Conservation (phyloP, 768 basidiomycete genomes). For the Termitomyces sp. region DNA sequence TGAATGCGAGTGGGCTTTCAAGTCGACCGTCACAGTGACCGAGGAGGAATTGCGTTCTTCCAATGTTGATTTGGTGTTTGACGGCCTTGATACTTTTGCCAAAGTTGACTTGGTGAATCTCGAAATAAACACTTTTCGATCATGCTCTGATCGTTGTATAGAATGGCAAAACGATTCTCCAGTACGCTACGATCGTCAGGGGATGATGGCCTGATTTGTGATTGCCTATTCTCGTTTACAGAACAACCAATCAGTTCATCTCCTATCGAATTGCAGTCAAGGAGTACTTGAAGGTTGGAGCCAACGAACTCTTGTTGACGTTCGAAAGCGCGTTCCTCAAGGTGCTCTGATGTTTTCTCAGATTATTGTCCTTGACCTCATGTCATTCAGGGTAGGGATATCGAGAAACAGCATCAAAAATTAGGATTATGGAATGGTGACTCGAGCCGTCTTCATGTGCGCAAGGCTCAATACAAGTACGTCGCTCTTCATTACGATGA, state of each 20-base stretch:
- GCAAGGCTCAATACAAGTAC: conserved; percentile 92
- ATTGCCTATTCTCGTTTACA: conserved; percentile 19
- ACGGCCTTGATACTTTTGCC: conserved; percentile 90
- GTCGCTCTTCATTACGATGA: conserved; percentile 17
- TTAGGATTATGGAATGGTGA: conserved; percentile 85
- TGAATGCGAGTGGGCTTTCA: conserved; percentile 84
- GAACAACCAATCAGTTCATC: conserved; percentile 85
- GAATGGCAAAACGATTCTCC: conserved; percentile 72
- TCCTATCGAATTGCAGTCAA: conserved; percentile 63
- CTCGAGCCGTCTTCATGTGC: conserved; percentile 82
- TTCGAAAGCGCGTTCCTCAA: conserved; percentile 77
- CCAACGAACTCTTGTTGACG: conserved; percentile 64
- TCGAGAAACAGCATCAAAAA: conserved; percentile 66
- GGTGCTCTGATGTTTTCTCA: conserved; percentile 27
- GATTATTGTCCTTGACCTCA: not conserved
- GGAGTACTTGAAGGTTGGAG: conserved; percentile 43
- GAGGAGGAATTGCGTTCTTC: conserved; percentile 40
- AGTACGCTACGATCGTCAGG: conserved; percentile 31
- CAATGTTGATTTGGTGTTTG: conserved; percentile 77
- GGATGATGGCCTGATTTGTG: not conserved
- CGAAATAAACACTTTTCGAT: not conserved
- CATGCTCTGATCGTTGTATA: conserved; percentile 24
- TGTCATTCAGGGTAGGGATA: conserved; percentile 59
- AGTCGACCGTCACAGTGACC: conserved; percentile 53
- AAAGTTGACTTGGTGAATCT: conserved; percentile 60